Evolutionary conservation across 148 eudicot species (phyloP).

Genomic region (Silene conica): DNA sequence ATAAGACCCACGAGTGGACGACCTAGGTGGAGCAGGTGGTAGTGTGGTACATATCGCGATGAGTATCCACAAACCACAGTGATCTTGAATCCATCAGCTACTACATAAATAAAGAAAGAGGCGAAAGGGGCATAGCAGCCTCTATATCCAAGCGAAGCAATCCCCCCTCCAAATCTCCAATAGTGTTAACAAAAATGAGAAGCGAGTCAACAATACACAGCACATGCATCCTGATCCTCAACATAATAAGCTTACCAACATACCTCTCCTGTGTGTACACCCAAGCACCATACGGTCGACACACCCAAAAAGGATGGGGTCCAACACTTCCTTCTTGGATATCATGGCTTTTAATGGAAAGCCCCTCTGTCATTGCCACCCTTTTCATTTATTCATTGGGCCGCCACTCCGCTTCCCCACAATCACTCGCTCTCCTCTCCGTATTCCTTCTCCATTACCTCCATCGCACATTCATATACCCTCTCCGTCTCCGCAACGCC

Average conservation of each 20-base stretch:
- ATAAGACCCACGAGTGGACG: too few relatives aligned
- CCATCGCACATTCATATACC: conserved; percentile 71
- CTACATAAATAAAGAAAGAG: too few relatives aligned
- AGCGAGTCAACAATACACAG: conserved; percentile 36
- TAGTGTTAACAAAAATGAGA: not conserved
- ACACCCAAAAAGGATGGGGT: conserved; percentile 72
- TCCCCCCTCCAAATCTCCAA: too few relatives aligned
- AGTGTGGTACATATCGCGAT: too few relatives aligned
- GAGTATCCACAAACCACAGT: too few relatives aligned
- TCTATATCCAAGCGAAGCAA: too few relatives aligned
- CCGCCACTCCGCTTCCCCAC: conserved; percentile 27
- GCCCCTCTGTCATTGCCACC: conserved; percentile 60
- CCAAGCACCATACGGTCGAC: conserved; percentile 88
- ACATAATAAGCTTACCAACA: conserved; percentile 40
- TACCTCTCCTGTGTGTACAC: conserved; percentile 43
- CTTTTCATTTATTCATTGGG: conserved; percentile 60
- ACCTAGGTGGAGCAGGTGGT: too few relatives aligned
- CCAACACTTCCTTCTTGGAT: conserved; percentile 60
- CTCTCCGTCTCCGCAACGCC: conserved; percentile 44
- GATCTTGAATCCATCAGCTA: too few relatives aligned
- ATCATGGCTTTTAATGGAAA: conserved; percentile 87
- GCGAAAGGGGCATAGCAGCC: too few relatives aligned
- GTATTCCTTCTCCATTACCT: conserved; percentile 71
- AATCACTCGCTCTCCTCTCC: conserved; percentile 45
- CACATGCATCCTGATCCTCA: conserved; percentile 36